Base-by-base conservation (phyloP, 139 green algal species). In the Zygnema cylindricum region DNA sequence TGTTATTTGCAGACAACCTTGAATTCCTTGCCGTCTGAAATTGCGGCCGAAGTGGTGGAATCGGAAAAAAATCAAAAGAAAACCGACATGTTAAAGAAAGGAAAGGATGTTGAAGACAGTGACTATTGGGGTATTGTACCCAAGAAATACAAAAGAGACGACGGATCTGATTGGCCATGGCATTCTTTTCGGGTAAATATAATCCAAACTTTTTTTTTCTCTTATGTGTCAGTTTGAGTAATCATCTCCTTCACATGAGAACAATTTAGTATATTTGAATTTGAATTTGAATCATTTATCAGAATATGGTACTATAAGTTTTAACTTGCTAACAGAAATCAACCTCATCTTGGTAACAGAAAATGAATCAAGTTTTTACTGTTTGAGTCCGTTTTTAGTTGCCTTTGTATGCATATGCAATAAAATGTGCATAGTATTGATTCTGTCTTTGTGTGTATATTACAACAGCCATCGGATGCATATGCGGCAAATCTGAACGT, bases 51-150 rank as follows among this genome's bases (percentile, higher is more conserved):
- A 16, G 7, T 25, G 16, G 49, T 63, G 49, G 49, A 63, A 16
- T 25, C 16, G 7, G 49, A 7, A 7, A 63, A 63, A 63, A 16
- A 63, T 25, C 7, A 63, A 16, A 63, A 16, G 49, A 63, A 63
- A 16, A 63, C 16, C 7, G 49, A 63, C 16, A 25, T 63, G 49
- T 25, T 63, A 16, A 63, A 79, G 3, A 79, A 79, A 16, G 71
- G 71, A 41, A 43, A 79, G 71, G 38, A 54, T 16, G 71, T 79
- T 3, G 71, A 79, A 79, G 71, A 79, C 11, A 79, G 36, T 79
- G 71, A 87, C 63, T 87, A 91, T 35, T 91, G 86, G 86, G 82
- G 43, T 25, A 89, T 91, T 32, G 40, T 84, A 81, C 81, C 81
- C 25, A 91, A 81, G 39, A 85, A 84, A 2, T 83, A 85, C 49